phyloP scores from a whole-genome alignment of 495 filamentous ascomycete genomes.

The Friedmanniomyces simplex region DNA sequence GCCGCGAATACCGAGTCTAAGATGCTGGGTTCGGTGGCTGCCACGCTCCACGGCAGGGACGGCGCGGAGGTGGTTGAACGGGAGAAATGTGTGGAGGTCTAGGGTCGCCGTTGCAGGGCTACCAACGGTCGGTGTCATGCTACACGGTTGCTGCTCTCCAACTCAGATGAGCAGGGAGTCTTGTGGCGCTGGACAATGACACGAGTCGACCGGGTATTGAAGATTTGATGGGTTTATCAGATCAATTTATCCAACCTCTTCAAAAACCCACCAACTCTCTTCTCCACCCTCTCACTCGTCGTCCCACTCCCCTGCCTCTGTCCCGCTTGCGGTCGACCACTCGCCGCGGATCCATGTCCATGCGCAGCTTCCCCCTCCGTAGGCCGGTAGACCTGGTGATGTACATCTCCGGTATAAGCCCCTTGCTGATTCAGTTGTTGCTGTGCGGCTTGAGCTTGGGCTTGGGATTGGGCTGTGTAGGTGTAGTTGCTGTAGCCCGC shows the following conservation, averaged over 20 bases:
- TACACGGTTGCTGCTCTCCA: too few species aligned
- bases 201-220: too few species aligned
- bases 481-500: conserved; percentile 24
- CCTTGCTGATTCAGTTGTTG: conserved; percentile 22
- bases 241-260: conserved; percentile 87
- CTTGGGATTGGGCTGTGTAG: conserved; percentile 1
- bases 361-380: conserved; percentile 50
- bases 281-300: conserved; percentile 64
- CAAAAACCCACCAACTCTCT: conserved; percentile 66
- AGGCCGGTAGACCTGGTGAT: conserved; percentile 68
- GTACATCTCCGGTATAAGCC: conserved; percentile 50
- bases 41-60: not conserved
- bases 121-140: too few species aligned
- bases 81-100: not conserved
- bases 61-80: not conserved
- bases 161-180: too few species aligned
- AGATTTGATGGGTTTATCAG: too few species aligned
- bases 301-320: conserved; percentile 3
- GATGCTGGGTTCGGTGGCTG: not conserved
- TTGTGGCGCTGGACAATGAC: too few species aligned
- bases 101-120: too few species aligned
- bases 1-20: conserved; percentile 20
- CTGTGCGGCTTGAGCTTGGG: conserved; percentile 18
- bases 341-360: conserved; percentile 36
- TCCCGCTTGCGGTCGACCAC: conserved; percentile 30